Conservation (phyloP, 768 basidiomycete genomes). For the Kwoniella botswanensis region DNA sequence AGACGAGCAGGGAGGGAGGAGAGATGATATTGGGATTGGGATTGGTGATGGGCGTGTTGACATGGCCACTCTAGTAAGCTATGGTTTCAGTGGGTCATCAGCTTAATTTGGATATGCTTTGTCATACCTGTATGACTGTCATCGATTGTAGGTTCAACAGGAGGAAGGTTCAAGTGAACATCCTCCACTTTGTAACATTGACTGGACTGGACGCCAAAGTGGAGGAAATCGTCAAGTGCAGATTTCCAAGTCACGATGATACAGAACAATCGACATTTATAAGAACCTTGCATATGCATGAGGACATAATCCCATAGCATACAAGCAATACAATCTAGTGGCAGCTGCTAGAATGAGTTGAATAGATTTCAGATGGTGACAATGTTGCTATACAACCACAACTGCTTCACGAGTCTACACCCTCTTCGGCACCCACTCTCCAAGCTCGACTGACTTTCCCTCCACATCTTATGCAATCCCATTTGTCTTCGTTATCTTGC, state of each 20-base stretch:
- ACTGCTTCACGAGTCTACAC: not conserved
- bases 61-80: not conserved
- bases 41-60: slow-evolving; percentile 5
- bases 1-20: slow-evolving; percentile 4
- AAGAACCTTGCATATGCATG: too few relatives aligned
- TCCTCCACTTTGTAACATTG: slow-evolving; percentile 18
- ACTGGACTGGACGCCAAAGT: slow-evolving; percentile 4
- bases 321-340: too few relatives aligned
- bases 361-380: too few relatives aligned
- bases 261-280: too few relatives aligned
- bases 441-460: slow-evolving; percentile 70
- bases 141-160: too few relatives aligned
- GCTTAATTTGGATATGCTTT: too few relatives aligned
- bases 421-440: slow-evolving; percentile 61
- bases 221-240: slow-evolving; percentile 15
- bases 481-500: slow-evolving; percentile 62
- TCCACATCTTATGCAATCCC: slow-evolving; percentile 85
- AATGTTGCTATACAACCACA: too few relatives aligned
- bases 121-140: too few relatives aligned
- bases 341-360: too few relatives aligned
- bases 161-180: slow-evolving; percentile 2
- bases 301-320: too few relatives aligned
- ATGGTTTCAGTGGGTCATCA: too few relatives aligned
- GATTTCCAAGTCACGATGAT: too few relatives aligned
- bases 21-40: slow-evolving; percentile 14